Percentiles rank a stretch among this genome's conserved stretches.
phyloP scores from a whole-genome alignment of 1,284 basidiomycete species.

The Boletus sp. region DNA sequence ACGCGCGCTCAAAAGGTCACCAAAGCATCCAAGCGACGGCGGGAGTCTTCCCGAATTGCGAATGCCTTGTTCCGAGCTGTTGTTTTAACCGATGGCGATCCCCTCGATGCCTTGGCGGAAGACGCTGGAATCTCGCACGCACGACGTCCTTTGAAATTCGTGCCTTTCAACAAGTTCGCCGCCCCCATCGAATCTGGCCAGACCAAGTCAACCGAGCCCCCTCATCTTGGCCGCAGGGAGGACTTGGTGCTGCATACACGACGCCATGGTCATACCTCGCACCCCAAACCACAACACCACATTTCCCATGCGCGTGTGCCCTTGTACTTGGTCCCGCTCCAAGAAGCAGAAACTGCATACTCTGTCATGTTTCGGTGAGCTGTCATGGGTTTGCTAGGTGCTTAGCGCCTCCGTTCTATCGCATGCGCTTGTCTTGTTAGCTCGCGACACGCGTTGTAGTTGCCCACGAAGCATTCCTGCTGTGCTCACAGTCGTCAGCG shows the following conservation, averaged over 20 bases:
- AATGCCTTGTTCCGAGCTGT: constrained; percentile 24
- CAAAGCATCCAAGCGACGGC: not conserved
- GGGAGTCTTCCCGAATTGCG: constrained; percentile 10
- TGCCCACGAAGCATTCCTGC: not conserved
- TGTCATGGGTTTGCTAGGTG: not conserved
- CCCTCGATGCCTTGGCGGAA: constrained; percentile 17
- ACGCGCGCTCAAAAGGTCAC: not conserved
- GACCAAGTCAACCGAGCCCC: not conserved
- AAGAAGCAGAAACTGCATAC: constrained; percentile 31
- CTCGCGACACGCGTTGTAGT: not conserved
- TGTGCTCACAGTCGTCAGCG: not conserved
- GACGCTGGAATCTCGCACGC: constrained; percentile 9
- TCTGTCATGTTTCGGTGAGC: constrained; percentile 29
- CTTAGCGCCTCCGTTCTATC: not conserved
- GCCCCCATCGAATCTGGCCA: not conserved
- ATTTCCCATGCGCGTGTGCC: constrained; percentile 11
- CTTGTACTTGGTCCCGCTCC: constrained; percentile 25
- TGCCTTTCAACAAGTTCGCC: constrained; percentile 22
- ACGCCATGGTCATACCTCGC: not conserved
- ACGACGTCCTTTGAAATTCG: constrained; percentile 29
- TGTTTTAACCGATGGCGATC: constrained; percentile 27
- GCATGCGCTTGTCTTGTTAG: constrained; percentile 5
- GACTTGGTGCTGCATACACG: not conserved
- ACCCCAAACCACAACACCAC: not conserved
- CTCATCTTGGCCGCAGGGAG: not conserved